Conservation (phyloP, 192 early-diverging fungal genomes). For the Coemansia furcata region DNA sequence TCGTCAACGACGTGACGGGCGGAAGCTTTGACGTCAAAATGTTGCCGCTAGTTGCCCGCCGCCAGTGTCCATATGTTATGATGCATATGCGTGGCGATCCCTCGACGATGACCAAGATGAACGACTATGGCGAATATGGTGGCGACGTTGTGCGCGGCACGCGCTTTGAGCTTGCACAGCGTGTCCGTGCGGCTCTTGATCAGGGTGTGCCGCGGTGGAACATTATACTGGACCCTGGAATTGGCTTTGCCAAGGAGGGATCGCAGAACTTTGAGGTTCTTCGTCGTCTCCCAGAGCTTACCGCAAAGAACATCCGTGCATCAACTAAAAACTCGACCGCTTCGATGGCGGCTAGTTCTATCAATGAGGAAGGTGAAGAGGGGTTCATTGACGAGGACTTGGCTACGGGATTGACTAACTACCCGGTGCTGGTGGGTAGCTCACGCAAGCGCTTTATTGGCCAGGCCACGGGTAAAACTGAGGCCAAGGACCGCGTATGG, state of each 20-base stretch:
- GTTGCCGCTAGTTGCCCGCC: slow-evolving; percentile 73
- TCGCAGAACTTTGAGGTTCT: slow-evolving; percentile 87
- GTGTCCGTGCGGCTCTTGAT: slow-evolving; percentile 68
- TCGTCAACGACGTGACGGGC: slow-evolving; percentile 96
- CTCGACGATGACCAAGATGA: slow-evolving; percentile 76
- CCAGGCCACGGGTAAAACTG: slow-evolving; percentile 58
- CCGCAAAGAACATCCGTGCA: slow-evolving; percentile 36
- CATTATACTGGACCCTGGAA: slow-evolving; percentile 93
- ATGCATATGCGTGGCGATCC: slow-evolving; percentile 99
- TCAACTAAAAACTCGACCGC: not conserved
- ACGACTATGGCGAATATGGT: slow-evolving; percentile 70
- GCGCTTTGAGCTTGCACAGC: slow-evolving; percentile 62
- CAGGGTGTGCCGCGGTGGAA: slow-evolving; percentile 93
- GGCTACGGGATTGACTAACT: slow-evolving; percentile 46
- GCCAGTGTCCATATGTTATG: slow-evolving; percentile 80
- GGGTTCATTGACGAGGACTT: slow-evolving; percentile 49
- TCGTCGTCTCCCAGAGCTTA: slow-evolving; percentile 61
- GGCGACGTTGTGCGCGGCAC: slow-evolving; percentile 70
- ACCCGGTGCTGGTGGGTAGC: slow-evolving; percentile 88
- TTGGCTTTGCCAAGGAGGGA: slow-evolving; percentile 94
- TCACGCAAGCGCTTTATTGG: slow-evolving; percentile 94
- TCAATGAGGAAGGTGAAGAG: slow-evolving; percentile 25
- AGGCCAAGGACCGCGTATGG: slow-evolving; percentile 72
- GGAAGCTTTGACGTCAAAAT: slow-evolving; percentile 77
- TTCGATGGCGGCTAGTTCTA: not conserved